phyloP scores from a whole-genome alignment of 495 filamentous ascomycete species.

The Friedmanniomyces simplex region DNA sequence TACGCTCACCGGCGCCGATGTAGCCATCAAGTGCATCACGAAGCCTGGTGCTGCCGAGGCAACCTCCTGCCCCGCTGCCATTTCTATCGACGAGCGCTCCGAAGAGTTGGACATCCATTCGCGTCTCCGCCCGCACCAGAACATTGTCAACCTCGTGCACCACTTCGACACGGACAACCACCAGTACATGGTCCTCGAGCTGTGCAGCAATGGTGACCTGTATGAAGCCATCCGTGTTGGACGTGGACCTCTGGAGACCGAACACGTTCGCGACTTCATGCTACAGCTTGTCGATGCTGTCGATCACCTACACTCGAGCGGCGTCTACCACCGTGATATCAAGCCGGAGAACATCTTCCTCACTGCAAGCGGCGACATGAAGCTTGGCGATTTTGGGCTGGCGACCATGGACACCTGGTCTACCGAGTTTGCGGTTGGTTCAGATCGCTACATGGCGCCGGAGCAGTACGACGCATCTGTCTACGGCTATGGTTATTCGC shows the following conservation, averaged over 20 bases:
- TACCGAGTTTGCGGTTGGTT: slow-evolving; percentile 82
- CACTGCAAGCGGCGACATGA: slow-evolving; percentile 73
- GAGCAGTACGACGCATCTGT: slow-evolving; percentile 87
- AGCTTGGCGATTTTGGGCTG: slow-evolving; percentile 92
- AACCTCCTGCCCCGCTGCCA: slow-evolving; percentile 36
- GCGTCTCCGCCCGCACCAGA: slow-evolving; percentile 66
- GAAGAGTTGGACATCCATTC: slow-evolving; percentile 80
- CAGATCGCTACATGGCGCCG: slow-evolving; percentile 97
- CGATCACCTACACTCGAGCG: slow-evolving; percentile 79
- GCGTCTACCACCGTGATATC: slow-evolving; percentile 94
- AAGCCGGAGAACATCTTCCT: slow-evolving; percentile 99
- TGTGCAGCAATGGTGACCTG: slow-evolving; percentile 89
- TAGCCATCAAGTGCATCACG: slow-evolving; percentile 89
- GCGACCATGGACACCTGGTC: slow-evolving; percentile 80
- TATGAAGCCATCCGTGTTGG: slow-evolving; percentile 91
- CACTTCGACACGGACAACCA: slow-evolving; percentile 87
- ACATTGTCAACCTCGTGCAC: slow-evolving; percentile 87
- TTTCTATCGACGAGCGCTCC: slow-evolving; percentile 66
- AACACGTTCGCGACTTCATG: slow-evolving; percentile 96
- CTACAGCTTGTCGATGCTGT: slow-evolving; percentile 83
- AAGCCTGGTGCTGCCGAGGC: slow-evolving; percentile 52
- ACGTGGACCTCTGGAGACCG: slow-evolving; percentile 81
- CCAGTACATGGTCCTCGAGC: slow-evolving; percentile 87
- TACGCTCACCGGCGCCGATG: slow-evolving; percentile 56
- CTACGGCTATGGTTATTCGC: slow-evolving; percentile 77